Conservation (phyloP, 768 basidiomycete species). For the Mycena amicta region DNA sequence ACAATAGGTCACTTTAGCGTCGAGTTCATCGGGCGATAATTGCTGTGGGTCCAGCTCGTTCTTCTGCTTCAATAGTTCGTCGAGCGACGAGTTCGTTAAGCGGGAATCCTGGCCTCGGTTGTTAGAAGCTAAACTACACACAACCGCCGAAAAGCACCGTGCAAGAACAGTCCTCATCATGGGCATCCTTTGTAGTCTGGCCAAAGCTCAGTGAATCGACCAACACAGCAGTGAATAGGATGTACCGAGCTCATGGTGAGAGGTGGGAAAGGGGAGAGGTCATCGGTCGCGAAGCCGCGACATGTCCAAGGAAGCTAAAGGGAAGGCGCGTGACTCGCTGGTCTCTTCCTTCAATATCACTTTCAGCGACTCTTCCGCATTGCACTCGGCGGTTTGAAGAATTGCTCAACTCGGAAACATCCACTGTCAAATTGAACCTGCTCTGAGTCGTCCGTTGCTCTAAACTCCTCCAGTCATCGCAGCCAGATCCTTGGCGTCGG, state of each 20-base stretch:
- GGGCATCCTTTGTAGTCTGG: background rate
- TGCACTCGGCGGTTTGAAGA: too few species aligned
- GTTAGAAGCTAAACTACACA: background rate
- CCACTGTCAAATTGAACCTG: too few species aligned
- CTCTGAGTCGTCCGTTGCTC: too few species aligned
- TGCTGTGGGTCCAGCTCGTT: conserved; percentile 6
- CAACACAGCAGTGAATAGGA: background rate
- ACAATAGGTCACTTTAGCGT: conserved; percentile 6
- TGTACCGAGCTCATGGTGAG: background rate
- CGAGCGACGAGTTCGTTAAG: conserved; percentile 14
- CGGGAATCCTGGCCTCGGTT: conserved; percentile 16
- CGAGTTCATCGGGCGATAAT: conserved; percentile 13
- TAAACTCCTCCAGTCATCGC: too few species aligned
- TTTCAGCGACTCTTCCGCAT: too few species aligned
- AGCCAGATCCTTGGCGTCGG: too few species aligned
- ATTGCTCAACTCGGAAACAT: too few species aligned
- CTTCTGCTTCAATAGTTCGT: background rate
- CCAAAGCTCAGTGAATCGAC: background rate
- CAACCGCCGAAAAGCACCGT: background rate
- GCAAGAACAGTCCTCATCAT: background rate
- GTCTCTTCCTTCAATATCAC: too few species aligned
- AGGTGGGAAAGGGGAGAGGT: background rate
- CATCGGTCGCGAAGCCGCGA: too few species aligned
- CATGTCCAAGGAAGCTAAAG: too few species aligned
- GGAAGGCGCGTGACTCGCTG: too few species aligned